Evolutionary conservation across 805 yeast genomes (phyloP), one percentile per base, ranked within the genome.

Genomic region (Myxozyma nipponensis): DNA sequence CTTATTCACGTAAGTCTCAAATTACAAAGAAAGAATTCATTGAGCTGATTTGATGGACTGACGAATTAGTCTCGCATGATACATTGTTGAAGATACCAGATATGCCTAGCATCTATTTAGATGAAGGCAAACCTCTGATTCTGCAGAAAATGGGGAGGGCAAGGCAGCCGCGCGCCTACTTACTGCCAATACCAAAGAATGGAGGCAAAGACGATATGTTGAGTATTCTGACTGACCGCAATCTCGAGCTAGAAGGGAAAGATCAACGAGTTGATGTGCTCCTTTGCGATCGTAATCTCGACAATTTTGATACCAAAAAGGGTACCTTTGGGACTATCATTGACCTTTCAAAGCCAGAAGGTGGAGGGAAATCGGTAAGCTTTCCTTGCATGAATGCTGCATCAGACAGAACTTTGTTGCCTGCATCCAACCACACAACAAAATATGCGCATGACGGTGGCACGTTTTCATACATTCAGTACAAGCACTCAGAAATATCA

Each of bases 381-480:
- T 21, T 48, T 18, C 38, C 53, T 5, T 84, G 91, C 63, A 57
- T 70, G 13, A 78, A 79, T 56, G 66, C 72, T 1, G 61, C 66
- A 4, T 52, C 62, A 3, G 74, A 71, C 53, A 62, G 70, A 2
- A 63, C 65, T 24, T 57, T 60, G 19, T 70, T 82, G 3, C 93
- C 91, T 2, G 78, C 90, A 0, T 60, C 68, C 2, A 48, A 56
- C 1, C 62, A 62, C 17, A 64, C 72, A 0, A 51, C 54, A 0
- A 66, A 69, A 13, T 60, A 78, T 1, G 81, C 81, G 28, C 82
- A 88, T 0, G 69, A 69, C 0, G 48, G 62, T 2, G 32, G 57
- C 1, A 83, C 86, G 3, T 80, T 77, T 58, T 66, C 76, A 51
- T 73, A 79, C 5, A 38, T 82, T 1, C 73, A 73, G 46, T 64